Conservation (phyloP, 148 eudicot genomes). For the Diospyros kaki region DNA sequence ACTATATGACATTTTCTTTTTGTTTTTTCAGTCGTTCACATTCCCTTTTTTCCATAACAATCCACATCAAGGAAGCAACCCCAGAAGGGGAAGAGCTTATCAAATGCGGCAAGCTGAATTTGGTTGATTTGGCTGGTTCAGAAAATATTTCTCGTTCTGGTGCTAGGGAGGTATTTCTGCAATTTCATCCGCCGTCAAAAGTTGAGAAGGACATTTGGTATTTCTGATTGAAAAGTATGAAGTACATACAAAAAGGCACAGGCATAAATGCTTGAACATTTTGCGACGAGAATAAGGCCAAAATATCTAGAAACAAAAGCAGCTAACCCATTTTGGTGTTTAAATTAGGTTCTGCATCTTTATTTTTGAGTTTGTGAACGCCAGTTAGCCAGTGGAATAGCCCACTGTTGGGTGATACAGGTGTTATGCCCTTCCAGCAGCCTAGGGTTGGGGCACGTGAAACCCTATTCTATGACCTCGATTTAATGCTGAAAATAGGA, state of each 20-base stretch:
- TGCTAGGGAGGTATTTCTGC: slow-evolving; percentile 70
- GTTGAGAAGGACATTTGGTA: too few relatives aligned
- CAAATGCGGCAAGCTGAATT: slow-evolving; percentile 89
- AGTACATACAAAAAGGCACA: too few relatives aligned
- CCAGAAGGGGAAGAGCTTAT: slow-evolving; percentile 98
- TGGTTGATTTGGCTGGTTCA: slow-evolving; percentile 94
- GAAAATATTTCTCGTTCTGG: slow-evolving; percentile 97
- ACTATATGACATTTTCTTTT: not conserved
- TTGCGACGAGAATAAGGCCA: too few relatives aligned
- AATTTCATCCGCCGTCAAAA: not conserved
- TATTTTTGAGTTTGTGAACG: not conserved
- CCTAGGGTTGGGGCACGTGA: not conserved
- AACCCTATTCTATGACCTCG: not conserved
- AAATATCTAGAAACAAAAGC: too few relatives aligned
- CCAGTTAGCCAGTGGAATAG: too few relatives aligned
- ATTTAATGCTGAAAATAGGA: not conserved
- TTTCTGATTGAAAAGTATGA: too few relatives aligned
- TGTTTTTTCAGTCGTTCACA: slow-evolving; percentile 73
- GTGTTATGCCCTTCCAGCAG: too few relatives aligned
- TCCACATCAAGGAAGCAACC: slow-evolving; percentile 93
- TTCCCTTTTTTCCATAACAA: slow-evolving; percentile 85
- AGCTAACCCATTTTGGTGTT: not conserved
- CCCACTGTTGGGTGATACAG: too few relatives aligned
- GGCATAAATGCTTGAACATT: too few relatives aligned
- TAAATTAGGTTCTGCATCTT: not conserved